Conservation (phyloP, 441 rosid species). For the Croton laevigatus region DNA sequence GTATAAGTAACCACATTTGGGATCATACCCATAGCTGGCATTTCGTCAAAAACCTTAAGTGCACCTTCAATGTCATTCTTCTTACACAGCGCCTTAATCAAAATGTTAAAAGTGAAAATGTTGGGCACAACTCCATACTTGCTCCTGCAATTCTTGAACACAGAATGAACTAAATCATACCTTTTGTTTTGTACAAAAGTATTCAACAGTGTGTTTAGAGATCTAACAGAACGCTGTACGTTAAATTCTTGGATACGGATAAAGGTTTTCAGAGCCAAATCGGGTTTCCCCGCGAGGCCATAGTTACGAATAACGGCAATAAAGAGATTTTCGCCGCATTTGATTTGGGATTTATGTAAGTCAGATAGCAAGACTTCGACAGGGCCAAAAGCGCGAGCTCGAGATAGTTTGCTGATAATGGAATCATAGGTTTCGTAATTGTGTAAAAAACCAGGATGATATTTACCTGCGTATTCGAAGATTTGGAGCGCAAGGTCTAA, state of each 20-base stretch:
- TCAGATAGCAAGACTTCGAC: conserved; percentile 58
- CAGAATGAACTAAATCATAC: conserved; percentile 48
- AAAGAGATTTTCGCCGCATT: conserved; percentile 72
- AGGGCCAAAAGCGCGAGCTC: conserved; percentile 69
- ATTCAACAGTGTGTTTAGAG: conserved; percentile 73
- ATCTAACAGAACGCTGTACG: conserved; percentile 65
- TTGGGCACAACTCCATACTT: conserved; percentile 62
- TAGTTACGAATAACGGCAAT: conserved; percentile 62
- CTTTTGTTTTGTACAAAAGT: conserved; percentile 68
- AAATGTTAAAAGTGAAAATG: conserved; percentile 66
- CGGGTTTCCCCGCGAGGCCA: conserved; percentile 66
- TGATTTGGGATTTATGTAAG: conserved; percentile 44
- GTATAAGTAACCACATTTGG: conserved; percentile 76
- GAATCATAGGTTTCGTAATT: conserved; percentile 73
- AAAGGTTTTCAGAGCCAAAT: conserved; percentile 50
- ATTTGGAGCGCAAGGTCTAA: conserved; percentile 83
- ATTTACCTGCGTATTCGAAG: conserved; percentile 70
- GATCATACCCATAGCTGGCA: conserved; percentile 76
- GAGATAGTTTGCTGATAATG: conserved; percentile 70
- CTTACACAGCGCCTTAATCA: conserved; percentile 63
- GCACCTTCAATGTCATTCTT: conserved; percentile 59
- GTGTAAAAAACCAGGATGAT: conserved; percentile 65
- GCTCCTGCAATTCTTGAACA: conserved; percentile 49
- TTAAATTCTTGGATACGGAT: conserved; percentile 52
- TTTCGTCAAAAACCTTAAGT: conserved; percentile 61